Evolutionary conservation across 208 protist genomes (phyloP).

Genomic region (Leptomonas pyrrhocoris): DNA sequence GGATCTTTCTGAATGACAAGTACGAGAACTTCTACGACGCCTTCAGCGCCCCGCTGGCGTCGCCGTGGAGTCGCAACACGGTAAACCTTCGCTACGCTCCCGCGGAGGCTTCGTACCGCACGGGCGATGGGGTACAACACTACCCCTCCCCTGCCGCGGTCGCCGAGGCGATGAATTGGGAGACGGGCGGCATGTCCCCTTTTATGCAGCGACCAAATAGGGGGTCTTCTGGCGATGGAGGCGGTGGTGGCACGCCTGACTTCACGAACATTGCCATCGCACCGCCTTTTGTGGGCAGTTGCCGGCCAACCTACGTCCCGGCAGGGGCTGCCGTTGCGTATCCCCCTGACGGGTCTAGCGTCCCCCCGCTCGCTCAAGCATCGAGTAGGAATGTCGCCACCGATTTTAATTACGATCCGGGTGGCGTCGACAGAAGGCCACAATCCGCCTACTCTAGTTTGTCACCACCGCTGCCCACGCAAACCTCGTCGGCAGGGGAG

Average conservation of each 20-base stretch:
- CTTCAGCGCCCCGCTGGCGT: neutral
- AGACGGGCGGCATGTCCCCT: neutral
- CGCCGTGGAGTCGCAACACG: slow-evolving; percentile 13
- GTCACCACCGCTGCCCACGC: neutral
- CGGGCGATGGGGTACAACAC: neutral
- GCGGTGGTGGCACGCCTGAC: neutral
- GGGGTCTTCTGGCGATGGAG: neutral
- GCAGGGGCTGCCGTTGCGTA: neutral
- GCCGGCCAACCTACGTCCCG: neutral
- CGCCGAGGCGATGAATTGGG: slow-evolving; percentile 10
- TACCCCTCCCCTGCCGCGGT: slow-evolving; percentile 8
- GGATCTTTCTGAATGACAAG: slow-evolving; percentile 25
- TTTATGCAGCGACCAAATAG: neutral
- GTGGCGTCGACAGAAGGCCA: neutral
- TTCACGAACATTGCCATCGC: neutral
- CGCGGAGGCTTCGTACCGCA: neutral
- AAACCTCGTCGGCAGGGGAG: neutral
- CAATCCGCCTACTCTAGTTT: neutral
- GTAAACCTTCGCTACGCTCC: neutral
- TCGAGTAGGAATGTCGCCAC: neutral
- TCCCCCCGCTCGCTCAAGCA: neutral
- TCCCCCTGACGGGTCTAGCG: neutral
- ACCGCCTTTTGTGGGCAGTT: neutral
- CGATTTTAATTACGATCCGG: neutral
- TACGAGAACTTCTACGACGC: slow-evolving; percentile 1